Conservation (phyloP, 306 rosid species). For the Cicer arietinum region DNA sequence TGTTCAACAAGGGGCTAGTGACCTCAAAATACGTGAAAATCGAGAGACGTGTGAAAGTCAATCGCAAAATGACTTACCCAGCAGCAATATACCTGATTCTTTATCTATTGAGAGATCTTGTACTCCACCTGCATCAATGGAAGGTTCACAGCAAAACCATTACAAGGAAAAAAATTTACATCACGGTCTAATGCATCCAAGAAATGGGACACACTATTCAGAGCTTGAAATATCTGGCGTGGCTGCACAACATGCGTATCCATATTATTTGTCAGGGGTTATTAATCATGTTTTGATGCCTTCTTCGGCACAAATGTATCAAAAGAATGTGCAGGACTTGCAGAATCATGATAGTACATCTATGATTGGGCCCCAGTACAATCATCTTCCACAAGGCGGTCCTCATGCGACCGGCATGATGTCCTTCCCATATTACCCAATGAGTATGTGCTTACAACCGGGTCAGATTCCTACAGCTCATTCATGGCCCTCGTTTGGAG, state of each 20-base stretch:
- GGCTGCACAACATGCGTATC: slow-evolving; percentile 68
- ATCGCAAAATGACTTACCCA: slow-evolving; percentile 78
- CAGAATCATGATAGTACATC: slow-evolving; percentile 64
- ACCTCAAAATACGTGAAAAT: slow-evolving; percentile 53
- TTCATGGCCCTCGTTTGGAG: slow-evolving; percentile 77
- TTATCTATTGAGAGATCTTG: slow-evolving; percentile 82
- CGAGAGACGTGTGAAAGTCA: slow-evolving; percentile 68
- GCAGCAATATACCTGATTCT: slow-evolving; percentile 67
- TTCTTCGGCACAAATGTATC: slow-evolving; percentile 69
- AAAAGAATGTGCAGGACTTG: slow-evolving; percentile 70
- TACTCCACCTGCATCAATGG: slow-evolving; percentile 74
- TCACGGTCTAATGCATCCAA: slow-evolving; percentile 49
- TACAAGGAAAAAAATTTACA: slow-evolving; percentile 54
- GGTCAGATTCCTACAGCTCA: slow-evolving; percentile 74
- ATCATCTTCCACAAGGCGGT: slow-evolving; percentile 70
- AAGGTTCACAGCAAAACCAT: slow-evolving; percentile 55
- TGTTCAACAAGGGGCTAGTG: slow-evolving; percentile 50
- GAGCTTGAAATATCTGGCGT: slow-evolving; percentile 58
- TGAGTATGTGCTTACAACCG: slow-evolving; percentile 69
- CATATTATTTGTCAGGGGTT: slow-evolving; percentile 70
- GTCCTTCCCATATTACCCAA: slow-evolving; percentile 69
- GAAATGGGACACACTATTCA: slow-evolving; percentile 56
- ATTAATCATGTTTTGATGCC: slow-evolving; percentile 78
- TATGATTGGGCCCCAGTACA: slow-evolving; percentile 64
- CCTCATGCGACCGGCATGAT: slow-evolving; percentile 68